Percentiles rank a stretch among this genome's conserved stretches.
phyloP scores from a whole-genome alignment of 495 filamentous ascomycete species.

The Lentithecium fluviatile region DNA sequence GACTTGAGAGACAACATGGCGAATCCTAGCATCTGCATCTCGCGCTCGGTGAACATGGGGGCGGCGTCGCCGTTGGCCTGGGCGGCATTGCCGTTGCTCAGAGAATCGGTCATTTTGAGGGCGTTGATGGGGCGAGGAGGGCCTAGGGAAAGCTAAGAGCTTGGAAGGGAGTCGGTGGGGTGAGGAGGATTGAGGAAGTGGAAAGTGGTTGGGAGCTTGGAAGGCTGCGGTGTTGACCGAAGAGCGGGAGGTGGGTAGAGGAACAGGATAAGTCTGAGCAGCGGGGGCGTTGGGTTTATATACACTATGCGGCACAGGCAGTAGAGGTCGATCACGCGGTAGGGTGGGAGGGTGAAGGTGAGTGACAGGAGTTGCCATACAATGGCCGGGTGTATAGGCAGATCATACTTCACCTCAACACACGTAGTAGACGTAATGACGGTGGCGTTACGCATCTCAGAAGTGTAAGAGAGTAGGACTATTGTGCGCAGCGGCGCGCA shows the following conservation, averaged over 20 bases:
- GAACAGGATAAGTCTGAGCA: too few species aligned
- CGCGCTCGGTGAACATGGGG: conserved; percentile 30
- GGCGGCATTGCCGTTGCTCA: background rate
- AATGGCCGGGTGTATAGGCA: background rate
- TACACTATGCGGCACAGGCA: background rate
- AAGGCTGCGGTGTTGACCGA: too few species aligned
- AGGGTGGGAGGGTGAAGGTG: conserved; percentile 14
- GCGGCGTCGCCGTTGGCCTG: background rate
- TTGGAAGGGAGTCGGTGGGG: background rate
- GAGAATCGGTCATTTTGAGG: conserved; percentile 20
- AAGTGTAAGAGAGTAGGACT: too few species aligned
- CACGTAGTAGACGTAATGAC: too few species aligned
- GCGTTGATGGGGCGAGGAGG: background rate
- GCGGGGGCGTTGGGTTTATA: too few species aligned
- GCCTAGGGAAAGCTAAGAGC: background rate
- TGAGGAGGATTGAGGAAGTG: background rate
- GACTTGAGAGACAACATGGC: conserved; percentile 33
- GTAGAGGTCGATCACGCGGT: background rate
- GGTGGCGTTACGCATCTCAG: too few species aligned
- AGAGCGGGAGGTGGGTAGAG: too few species aligned
- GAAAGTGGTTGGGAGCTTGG: too few species aligned
- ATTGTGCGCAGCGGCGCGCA: too few species aligned
- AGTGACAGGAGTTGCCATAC: background rate
- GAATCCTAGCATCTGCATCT: conserved; percentile 28
- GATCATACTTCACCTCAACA: background rate